A percentile compares a stretch with the other conserved stretches of the same genome.
These are phyloP conservation scores for Venturiaceae sp. DNA, from an alignment of 2,329 filamentous ascomycete genomes.

Conservation along the genomic window DNA sequence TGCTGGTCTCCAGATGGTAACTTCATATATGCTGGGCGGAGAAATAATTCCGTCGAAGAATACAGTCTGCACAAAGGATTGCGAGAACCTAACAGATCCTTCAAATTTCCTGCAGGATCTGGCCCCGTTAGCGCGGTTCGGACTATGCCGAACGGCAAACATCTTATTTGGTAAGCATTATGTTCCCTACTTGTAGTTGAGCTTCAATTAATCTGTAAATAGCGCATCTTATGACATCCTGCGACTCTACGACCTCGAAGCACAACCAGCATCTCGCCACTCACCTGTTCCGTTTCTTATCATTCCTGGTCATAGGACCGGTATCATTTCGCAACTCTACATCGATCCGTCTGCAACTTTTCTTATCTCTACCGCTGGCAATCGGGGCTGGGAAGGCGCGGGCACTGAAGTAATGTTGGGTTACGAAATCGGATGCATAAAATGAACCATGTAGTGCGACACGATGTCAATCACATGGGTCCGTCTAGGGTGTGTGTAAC, in stretches of 20 bases:
- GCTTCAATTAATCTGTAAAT: neutral
- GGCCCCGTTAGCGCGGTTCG: conserved; percentile 81
- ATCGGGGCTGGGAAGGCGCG: conserved; percentile 87
- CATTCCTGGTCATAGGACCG: conserved; percentile 80
- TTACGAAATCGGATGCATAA: conserved; percentile 65
- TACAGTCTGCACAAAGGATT: conserved; percentile 76
- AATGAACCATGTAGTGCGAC: neutral
- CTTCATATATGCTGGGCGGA: conserved; percentile 81
- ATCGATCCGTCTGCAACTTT: conserved; percentile 81
- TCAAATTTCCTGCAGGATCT: conserved; percentile 83
- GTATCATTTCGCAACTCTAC: conserved; percentile 78
- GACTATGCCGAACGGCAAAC: conserved; percentile 85
- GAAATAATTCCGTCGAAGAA: conserved; percentile 91
- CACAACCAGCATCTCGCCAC: conserved; percentile 43
- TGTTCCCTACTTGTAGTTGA: neutral
- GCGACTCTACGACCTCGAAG: conserved; percentile 75
- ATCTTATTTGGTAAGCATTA: conserved; percentile 66
- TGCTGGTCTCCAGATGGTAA: conserved; percentile 97
- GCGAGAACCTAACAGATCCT: conserved; percentile 63
- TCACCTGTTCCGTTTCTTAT: conserved; percentile 91
- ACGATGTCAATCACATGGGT: neutral
- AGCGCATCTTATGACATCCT: conserved; percentile 91
- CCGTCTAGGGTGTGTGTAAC: neutral
- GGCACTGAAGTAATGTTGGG: conserved; percentile 86
- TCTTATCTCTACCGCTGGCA: conserved; percentile 87